Percentiles rank a stretch among this genome's conserved stretches.
phyloP scores from a whole-genome alignment of 129 eudicot species.

The Erigeron canadensis region DNA sequence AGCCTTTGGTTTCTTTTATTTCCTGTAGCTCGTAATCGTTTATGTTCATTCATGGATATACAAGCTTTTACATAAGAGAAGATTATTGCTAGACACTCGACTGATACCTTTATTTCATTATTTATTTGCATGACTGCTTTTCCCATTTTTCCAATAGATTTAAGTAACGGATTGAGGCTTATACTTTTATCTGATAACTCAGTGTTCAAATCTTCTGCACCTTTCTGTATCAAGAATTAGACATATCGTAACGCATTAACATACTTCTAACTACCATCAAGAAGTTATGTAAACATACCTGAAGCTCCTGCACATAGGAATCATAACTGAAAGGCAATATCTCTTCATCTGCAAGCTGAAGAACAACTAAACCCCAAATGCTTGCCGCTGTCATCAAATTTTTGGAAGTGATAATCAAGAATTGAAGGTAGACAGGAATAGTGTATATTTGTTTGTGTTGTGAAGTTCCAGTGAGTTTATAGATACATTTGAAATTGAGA shows the following conservation, averaged over 20 bases:
- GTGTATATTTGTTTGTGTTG: neutral
- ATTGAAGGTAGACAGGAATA: neutral
- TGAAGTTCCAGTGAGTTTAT: neutral
- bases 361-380: slow-evolving; percentile 88
- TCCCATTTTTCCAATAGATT: slow-evolving; percentile 57
- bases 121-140: slow-evolving; percentile 52
- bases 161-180: slow-evolving; percentile 61
- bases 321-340: slow-evolving; percentile 68
- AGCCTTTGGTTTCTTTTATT: slow-evolving; percentile 43
- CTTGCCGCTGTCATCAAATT: slow-evolving; percentile 59
- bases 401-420: neutral
- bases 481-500: neutral
- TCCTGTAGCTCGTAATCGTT: slow-evolving; percentile 36
- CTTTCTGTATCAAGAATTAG: slow-evolving; percentile 43
- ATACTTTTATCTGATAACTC: slow-evolving; percentile 40
- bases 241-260: neutral
- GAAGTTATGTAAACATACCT: slow-evolving; percentile 47
- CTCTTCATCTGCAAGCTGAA: slow-evolving; percentile 78
- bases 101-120: slow-evolving; percentile 54
- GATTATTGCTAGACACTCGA: neutral
- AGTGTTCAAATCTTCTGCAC: slow-evolving; percentile 55
- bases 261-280: neutral
- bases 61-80: slow-evolving; percentile 3
- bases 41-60: slow-evolving; percentile 9
- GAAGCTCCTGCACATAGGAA: slow-evolving; percentile 62